Evolutionary conservation across 768 basidiomycete species (phyloP).

Genomic region (Suillus paluster): DNA sequence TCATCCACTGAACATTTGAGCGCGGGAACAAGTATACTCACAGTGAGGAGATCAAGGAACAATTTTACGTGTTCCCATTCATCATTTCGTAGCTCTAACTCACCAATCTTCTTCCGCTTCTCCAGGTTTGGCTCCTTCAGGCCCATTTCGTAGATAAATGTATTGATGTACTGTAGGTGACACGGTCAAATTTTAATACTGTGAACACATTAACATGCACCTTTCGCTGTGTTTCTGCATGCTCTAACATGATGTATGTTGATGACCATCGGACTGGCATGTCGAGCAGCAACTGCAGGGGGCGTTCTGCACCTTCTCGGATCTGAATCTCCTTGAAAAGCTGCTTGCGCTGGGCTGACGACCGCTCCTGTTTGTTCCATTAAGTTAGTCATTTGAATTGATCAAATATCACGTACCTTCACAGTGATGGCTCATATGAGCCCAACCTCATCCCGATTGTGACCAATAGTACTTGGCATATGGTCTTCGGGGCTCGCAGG

Average conservation of each 20-base stretch:
- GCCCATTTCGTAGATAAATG: slow-evolving; percentile 29
- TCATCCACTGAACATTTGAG: not conserved
- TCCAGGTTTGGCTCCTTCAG: slow-evolving; percentile 18
- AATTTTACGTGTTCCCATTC: slow-evolving; percentile 28
- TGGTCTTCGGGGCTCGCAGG: slow-evolving; percentile 20
- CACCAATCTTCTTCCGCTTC: slow-evolving; percentile 21
- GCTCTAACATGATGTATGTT: slow-evolving; percentile 22
- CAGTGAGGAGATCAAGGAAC: slow-evolving; percentile 25
- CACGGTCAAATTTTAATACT: not conserved
- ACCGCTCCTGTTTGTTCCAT: slow-evolving; percentile 18
- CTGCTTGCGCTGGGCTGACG: slow-evolving; percentile 24
- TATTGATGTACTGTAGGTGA: not conserved
- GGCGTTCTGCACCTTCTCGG: not conserved
- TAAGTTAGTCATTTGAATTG: not conserved
- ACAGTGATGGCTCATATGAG: slow-evolving; percentile 22
- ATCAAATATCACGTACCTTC: slow-evolving; percentile 20
- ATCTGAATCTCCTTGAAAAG: slow-evolving; percentile 23
- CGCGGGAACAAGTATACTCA: slow-evolving; percentile 8
- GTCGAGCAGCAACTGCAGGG: slow-evolving; percentile 25
- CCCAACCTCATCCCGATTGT: slow-evolving; percentile 25
- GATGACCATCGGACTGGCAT: slow-evolving; percentile 40
- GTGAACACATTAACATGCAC: not conserved
- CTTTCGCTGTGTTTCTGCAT: slow-evolving; percentile 17
- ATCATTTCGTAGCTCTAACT: slow-evolving; percentile 12
- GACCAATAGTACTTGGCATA: not conserved